phyloP scores from a whole-genome alignment of 169 alveolate genomes.

The Eimeria sp. region DNA sequence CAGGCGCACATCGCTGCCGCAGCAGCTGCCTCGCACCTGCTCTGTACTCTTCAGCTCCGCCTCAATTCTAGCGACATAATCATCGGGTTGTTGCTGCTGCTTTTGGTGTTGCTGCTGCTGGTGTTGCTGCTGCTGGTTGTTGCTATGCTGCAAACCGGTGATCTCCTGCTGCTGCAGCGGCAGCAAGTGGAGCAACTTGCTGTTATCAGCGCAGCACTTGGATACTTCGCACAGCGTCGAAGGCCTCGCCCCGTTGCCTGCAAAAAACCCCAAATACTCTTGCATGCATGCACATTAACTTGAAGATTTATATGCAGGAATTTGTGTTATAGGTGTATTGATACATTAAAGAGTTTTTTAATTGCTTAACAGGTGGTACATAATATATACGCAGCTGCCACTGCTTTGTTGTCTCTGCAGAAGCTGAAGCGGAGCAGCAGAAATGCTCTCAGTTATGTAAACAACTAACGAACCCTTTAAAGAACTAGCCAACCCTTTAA shows the following conservation, averaged over 20 bases:
- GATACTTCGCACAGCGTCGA: slow-evolving; percentile 8
- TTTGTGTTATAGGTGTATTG: no score
- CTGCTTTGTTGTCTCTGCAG: background rate
- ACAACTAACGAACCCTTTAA: background rate
- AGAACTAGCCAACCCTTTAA: background rate
- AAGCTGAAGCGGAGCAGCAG: no score
- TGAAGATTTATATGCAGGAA: background rate
- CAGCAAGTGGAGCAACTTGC: slow-evolving; percentile 19
- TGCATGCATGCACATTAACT: background rate
- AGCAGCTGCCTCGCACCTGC: slow-evolving; percentile 15
- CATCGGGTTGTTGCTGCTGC: slow-evolving; percentile 9
- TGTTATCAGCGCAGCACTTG: slow-evolving; percentile 51
- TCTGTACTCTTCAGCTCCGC: slow-evolving; percentile 54
- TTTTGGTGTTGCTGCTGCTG: slow-evolving; percentile 22
- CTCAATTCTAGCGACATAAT: slow-evolving; percentile 7
- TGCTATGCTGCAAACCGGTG: background rate
- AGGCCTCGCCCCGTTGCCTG: slow-evolving; percentile 59
- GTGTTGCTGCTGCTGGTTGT: background rate
- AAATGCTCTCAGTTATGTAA: background rate
- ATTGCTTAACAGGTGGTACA: no score
- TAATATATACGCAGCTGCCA: background rate
- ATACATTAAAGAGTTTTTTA: no score
- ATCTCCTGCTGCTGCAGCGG: slow-evolving; percentile 17
- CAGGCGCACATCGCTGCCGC: background rate
- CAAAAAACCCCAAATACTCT: background rate